Base-by-base conservation (phyloP, 768 basidiomycete species). In the Gloeophyllum trabeum region DNA sequence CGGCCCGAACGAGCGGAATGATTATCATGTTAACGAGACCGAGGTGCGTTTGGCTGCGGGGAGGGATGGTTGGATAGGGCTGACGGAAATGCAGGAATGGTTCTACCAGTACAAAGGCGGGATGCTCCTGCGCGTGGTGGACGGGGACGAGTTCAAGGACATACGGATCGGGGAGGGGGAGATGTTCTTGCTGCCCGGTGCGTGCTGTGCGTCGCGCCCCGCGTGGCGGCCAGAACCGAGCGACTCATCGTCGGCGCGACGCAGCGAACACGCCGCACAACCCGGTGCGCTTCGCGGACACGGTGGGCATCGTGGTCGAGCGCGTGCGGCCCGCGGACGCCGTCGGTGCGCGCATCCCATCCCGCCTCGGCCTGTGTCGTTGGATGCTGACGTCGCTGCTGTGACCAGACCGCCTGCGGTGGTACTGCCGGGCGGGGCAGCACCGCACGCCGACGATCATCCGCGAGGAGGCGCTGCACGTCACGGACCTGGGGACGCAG, bases 11-110 rank as follows among this genome's bases (percentile, higher is more conserved):
- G 80, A 89, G 56, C 68, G 94, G 28, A 85, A 85, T 41, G 93
- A 96, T 61, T 97, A 91, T 54, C 94, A 98, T 60, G 64, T 96
- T 34, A 98, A 97, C 58, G 80, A 96, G 62, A 97, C 93, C 1
- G 91, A 96, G 71, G 85, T 82, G 38, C 35, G 66, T 46, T 32
- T 16, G 10, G 28, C n/a, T n/a, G n/a, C n/a, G n/a, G n/a, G n/a
- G n/a, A n/a, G n/a, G n/a, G n/a, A n/a, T n/a, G n/a, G n/a, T n/a
- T n/a, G n/a, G n/a, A n/a, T n/a, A n/a, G n/a, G n/a, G n/a, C n/a
- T n/a, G n/a, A n/a, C n/a, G n/a, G n/a, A n/a, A n/a, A n/a, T n/a
- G 32, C 39, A 90, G 84, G 94, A 98, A 62, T 97, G 92, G 93
- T 98, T 97, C 61, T 97, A 92, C 61, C 94, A 99, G 57, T 71